These are phyloP conservation scores for Obelidium mucronatum DNA, from an alignment of 192 early-diverging fungal genomes.

Conservation along the genomic window DNA sequence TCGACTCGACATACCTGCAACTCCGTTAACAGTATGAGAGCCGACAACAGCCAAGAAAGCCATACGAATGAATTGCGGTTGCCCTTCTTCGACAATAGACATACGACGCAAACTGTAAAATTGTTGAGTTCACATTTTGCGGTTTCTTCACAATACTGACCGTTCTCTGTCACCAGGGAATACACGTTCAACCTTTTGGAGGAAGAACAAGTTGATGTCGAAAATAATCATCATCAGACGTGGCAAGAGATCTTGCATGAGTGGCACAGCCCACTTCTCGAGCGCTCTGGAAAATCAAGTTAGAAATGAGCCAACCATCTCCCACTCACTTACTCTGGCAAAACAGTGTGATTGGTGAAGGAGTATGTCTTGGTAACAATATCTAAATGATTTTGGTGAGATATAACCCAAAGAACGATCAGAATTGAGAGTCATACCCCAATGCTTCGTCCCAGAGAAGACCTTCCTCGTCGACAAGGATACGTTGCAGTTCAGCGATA, in stretches of 20 bases:
- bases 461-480: slow-evolving; percentile 91
- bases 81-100: slow-evolving; percentile 94
- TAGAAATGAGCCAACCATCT: slow-evolving; percentile 36
- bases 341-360: slow-evolving; percentile 98
- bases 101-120: slow-evolving; percentile 77
- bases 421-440: slow-evolving; percentile 67
- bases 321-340: too few relatives aligned
- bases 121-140: not conserved
- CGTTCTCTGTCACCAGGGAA: slow-evolving; percentile 85
- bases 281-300: slow-evolving; percentile 65
- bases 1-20: slow-evolving; percentile 67
- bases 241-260: slow-evolving; percentile 91
- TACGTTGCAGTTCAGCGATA: slow-evolving; percentile 91
- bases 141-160: not conserved
- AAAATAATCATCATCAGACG: slow-evolving; percentile 99
- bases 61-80: slow-evolving; percentile 96
- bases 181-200: slow-evolving; percentile 89
- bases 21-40: slow-evolving; percentile 96
- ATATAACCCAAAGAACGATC: slow-evolving; percentile 20
- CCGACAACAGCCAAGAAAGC: slow-evolving; percentile 94
- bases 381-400: too few relatives aligned
- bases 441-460: slow-evolving; percentile 95
- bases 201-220: slow-evolving; percentile 98
- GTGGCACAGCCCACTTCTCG: slow-evolving; percentile 97
- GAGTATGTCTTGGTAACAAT: slow-evolving; percentile 86